Base-by-base conservation (phyloP, 1,139 yeast species). In the Kurtzmaniella quercitrusa region DNA sequence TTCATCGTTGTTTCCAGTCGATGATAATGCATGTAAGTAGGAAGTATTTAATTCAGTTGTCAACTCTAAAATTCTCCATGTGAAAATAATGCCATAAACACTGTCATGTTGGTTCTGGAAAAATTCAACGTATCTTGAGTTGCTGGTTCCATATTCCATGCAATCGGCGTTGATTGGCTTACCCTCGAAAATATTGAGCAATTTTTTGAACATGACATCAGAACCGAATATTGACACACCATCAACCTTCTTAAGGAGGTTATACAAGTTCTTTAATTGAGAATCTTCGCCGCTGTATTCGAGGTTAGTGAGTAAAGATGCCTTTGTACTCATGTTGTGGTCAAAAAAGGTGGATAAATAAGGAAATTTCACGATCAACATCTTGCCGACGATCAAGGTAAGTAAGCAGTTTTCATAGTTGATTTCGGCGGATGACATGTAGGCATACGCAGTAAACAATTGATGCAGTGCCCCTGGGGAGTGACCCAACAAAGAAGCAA, bases 61-160 rank as follows among this genome's bases (percentile, higher is more conserved):
- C 20, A 71, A 54, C 36, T 66, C 74, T 45, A 69, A 53, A 2
- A 70, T 42, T 53, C 76, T 63, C 75, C 75, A 71, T 22, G 61
- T 54, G 17, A 59, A 53, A 2, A 71, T 42, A 11, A 66, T 43
- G 1, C 54, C 58, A 45, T 61, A 71, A 30, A 60, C 57, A 45
- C 65, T 57, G 9, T 46, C 33, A 5, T 41, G 37, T 39, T 51
- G 53, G 12, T 52, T 50, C 35, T 60, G 59, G 37, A 50, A 58
- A 17, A 62, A 45, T 46, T 70, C 74, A 28, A 63, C 56, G 43
- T 60, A 69, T 41, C 63, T 64, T 36, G 65, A 47, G 36, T 57
- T 54, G 48, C 66, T 64, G 38, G 56, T 63, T 2, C 65, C 66
- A 14, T 30, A 16, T 44, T 60, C 62, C 18, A 43, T 42, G 26